phyloP scores from a whole-genome alignment of 2,329 filamentous ascomycete genomes.

The Colletotrichum magnum region DNA sequence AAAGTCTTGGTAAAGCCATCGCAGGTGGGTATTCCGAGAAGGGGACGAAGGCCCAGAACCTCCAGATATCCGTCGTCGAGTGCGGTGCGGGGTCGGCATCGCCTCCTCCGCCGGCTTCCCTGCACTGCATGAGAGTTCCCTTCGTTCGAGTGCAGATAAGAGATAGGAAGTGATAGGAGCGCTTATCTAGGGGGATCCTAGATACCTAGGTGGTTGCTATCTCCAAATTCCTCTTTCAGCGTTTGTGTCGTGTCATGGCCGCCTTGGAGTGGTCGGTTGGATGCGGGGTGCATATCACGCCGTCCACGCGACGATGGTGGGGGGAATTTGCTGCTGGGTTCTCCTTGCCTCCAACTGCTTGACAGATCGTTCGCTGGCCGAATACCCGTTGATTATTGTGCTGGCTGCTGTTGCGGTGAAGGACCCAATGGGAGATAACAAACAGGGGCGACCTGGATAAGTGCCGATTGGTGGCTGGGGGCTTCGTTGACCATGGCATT shows the following conservation, averaged over 20 bases:
- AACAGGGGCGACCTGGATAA: slow-evolving; percentile 15
- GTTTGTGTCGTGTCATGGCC: slow-evolving; percentile 8
- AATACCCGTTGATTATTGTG: neutral
- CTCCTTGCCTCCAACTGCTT: neutral
- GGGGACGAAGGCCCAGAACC: neutral
- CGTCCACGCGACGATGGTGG: neutral
- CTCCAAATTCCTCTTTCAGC: slow-evolving; percentile 23
- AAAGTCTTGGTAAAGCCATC: slow-evolving; percentile 3
- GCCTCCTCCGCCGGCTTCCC: slow-evolving; percentile 1
- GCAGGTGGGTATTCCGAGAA: slow-evolving; percentile 10
- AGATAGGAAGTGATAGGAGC: slow-evolving; percentile 25
- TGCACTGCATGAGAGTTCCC: neutral
- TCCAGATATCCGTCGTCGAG: slow-evolving; percentile 8
- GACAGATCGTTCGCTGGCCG: neutral
- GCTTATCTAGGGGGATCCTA: slow-evolving; percentile 30
- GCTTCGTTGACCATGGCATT: neutral
- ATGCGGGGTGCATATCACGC: slow-evolving; percentile 32
- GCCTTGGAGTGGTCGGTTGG: slow-evolving; percentile 4
- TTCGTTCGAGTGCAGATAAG: slow-evolving; percentile 26
- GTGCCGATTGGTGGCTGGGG: slow-evolving; percentile 3
- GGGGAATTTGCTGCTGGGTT: neutral
- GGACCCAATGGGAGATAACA: slow-evolving; percentile 1
- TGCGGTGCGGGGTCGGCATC: slow-evolving; percentile 25
- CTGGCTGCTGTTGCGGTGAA: neutral
- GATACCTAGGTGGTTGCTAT: neutral